Evolutionary conservation across 192 early-diverging fungal genomes (phyloP), one percentile per base, ranked within the genome.

Genomic region (Rhizophagus clarus): DNA sequence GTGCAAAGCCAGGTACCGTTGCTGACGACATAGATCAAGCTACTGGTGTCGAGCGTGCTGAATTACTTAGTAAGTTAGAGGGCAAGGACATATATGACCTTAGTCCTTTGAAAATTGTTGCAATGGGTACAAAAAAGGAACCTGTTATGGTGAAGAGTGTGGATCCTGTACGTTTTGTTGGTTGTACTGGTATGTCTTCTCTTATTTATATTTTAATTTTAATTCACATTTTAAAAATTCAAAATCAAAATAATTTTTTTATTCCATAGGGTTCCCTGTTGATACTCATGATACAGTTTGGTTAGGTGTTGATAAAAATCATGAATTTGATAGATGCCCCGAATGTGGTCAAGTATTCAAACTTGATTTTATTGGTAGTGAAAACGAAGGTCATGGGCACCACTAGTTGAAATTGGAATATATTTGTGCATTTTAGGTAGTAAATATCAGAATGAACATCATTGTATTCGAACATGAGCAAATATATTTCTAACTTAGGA

Each of bases 51-150:
- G 95, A 97, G 86, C 96, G 98, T 84, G 88, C 88, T 81, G 96
- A 99, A 90, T 89, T 93, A 80, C 86, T 99, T 77, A 89, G 91
- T 62, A 90, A 90, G 74, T 85, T 98, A 74, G 90, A 94, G 77
- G 96, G 96, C 83, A 92, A 94, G 84, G 93, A 96, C 79, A 90
- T 96, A 74, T 99, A 91, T 80, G 96, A 98, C 83, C 85, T 97
- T 87, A 88, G 91, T 28, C 95, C 96, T 42, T 88, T n/a, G n/a
- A n/a, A n/a, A n/a, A n/a, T n/a, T n/a, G n/a, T n/a, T n/a, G n/a
- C n/a, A 82, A 86, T 91, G 80, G 95, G 94, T 62, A 98, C 98
- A 61, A 87, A 88, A 83, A 85, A 88, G 42, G 90, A 96, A 84
- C n/a, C 97, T 78, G 93, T 96, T 78, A 88, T 97, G 77, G 93